Conservation (phyloP, 2,329 filamentous ascomycete species). For the Trichophyton mentagrophytes region DNA sequence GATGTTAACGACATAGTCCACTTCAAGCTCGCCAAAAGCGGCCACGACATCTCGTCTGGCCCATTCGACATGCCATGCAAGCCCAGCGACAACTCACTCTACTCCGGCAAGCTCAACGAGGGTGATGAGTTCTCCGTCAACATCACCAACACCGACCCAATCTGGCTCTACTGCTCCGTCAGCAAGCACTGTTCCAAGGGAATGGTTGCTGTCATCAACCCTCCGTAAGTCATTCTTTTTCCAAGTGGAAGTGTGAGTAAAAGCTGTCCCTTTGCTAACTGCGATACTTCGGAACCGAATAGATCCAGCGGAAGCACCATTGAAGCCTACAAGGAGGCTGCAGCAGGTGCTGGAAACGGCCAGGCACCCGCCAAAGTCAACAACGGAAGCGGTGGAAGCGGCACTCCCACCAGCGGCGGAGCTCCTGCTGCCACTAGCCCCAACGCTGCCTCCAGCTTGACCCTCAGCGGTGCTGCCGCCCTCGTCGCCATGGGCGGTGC, state of each 20-base stretch:
- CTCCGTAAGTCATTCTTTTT: constrained; percentile 21
- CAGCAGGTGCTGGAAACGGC: not conserved
- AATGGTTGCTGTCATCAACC: constrained; percentile 42
- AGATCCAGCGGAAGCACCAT: constrained; percentile 5
- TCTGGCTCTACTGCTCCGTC: constrained; percentile 42
- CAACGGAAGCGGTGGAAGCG: not conserved
- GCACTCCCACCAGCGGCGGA: not conserved
- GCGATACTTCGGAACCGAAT: not conserved
- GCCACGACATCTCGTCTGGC: constrained; percentile 12
- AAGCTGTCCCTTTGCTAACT: not conserved
- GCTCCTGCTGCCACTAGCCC: not conserved
- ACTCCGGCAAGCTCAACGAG: constrained; percentile 8
- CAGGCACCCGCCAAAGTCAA: not conserved
- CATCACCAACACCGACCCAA: constrained; percentile 33
- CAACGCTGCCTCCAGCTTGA: not conserved
- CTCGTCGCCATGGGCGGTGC: not conserved
- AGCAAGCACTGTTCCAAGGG: constrained; percentile 38
- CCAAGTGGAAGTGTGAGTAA: not conserved
- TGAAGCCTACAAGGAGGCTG: not conserved
- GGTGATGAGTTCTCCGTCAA: constrained; percentile 32
- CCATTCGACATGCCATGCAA: constrained; percentile 11
- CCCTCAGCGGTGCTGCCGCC: not conserved
- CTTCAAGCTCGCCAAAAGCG: constrained; percentile 9
- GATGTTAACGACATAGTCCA: constrained; percentile 10
- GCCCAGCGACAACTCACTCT: constrained; percentile 2